Evolutionary conservation across 805 yeast species (phyloP), one percentile per base, ranked within the genome.

Genomic region (Millerozyma miso): DNA sequence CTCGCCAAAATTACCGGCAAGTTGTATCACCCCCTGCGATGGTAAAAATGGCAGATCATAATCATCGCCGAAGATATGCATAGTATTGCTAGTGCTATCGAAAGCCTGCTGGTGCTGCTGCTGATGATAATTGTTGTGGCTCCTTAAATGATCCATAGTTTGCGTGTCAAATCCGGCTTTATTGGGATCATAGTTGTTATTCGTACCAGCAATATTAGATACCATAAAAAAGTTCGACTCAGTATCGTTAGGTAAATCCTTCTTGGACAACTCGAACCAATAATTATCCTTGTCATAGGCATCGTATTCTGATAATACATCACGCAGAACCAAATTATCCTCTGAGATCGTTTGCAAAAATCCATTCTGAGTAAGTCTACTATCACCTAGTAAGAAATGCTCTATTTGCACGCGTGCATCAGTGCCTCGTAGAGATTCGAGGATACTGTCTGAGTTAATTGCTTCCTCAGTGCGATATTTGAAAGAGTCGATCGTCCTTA

Each of bases 1-100:
- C 37, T 74, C 76, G 3, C 83, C 81, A 31, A 80, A 59, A 54
- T 79, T 71, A 6, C 85, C 85, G 37, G 60, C 69, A 6, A 65
- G 42, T 2, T 26, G 16, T 20, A 33, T 8, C 15, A 14, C 16
- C 19, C 33, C 37, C n/a, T 15, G 34, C 7, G 34, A 32, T n/a
- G 43, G 33, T 31, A 59, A 49, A 36, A 48, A 55, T 33, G 48
- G 45, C n/a, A 45, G 56, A 31, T 50, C 48, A 43, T 58, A 60
- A 37, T 53, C 51, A 4, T 56, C 65, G 16, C 58, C 62, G 18
- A 26, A 29, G 4, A 37, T 29, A 20, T 32, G 33, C 16, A 39
- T 35, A 8, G 38, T 19, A 14, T 41, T 44, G 13, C 40, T 41
- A 4, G 49, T 42, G 15, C 48, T 54, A 29, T 47, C 53, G 16